Evolutionary conservation across 1,284 basidiomycete species (phyloP), one percentile per base, ranked within the genome.

Genomic region (Ceratobasidium sp.): DNA sequence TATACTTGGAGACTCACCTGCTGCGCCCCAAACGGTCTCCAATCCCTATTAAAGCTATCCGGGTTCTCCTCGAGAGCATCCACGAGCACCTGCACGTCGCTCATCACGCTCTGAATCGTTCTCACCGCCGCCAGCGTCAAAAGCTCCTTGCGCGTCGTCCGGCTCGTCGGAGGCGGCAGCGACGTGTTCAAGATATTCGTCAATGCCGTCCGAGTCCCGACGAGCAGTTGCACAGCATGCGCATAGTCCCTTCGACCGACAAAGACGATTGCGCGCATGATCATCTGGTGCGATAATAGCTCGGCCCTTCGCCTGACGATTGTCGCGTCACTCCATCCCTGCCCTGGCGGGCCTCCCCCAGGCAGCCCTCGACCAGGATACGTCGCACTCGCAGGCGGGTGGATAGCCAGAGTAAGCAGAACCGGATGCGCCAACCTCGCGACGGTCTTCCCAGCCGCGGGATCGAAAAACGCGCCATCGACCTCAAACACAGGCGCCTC

Each of bases 261-360:
- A 36, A 97, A 88, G 27, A 98, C 91, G 31, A 98, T 87, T 8
- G 93, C 93, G 24, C 96, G 91, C 1, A 95, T 96, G 80, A 98
- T 94, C 94, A 98, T 98, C 83, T 98, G 96, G 33, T 91, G 92
- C 15, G 94, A 91, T 33, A 98, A 88, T 5, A 98, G 88, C 84
- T 98, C 96, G 93, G 97, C 97, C 36, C 96, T 86, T 50, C 96
- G 87, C n/a, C 95, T 89, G 29, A 97, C 91, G 78, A 98, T 95
- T 50, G 92, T 89, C 0, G 95, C 91, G 80, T 97, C 94, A 0
- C 91, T 93, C 0, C 87, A 85, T 4, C 73, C 67, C 64, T 75
- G 81, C 22, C 2, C 87, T 82, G 0, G 86, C 19, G 72, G 54
- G 19, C 54, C 48, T 41, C 36, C 36, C 11, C 36, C 36, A 41